Evolutionary conservation across 495 filamentous ascomycete species (phyloP).

Genomic region (Pseudevernia furfuracea): DNA sequence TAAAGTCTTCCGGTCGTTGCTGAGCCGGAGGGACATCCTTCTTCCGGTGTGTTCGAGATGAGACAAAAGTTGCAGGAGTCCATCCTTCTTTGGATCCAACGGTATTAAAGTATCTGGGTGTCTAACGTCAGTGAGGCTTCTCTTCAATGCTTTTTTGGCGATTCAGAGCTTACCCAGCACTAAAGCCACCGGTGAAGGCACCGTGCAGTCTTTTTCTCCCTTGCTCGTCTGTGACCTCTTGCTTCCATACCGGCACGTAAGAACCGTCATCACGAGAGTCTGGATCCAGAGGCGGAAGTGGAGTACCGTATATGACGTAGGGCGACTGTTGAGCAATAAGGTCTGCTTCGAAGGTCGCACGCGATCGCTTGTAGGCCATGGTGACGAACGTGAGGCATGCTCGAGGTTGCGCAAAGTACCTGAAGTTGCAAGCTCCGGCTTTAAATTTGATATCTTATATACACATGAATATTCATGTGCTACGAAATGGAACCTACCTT

Average conservation of each 20-base stretch:
- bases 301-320: constrained; percentile 77
- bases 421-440: not conserved
- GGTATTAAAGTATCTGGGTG: constrained; percentile 83
- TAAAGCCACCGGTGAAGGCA: constrained; percentile 94
- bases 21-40: constrained; percentile 53
- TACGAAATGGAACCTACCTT: too few species aligned
- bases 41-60: constrained; percentile 71
- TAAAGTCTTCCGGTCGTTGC: constrained; percentile 82
- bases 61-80: constrained; percentile 86
- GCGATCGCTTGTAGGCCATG: constrained; percentile 77
- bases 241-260: constrained; percentile 92
- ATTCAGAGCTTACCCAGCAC: constrained; percentile 65
- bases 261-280: constrained; percentile 84
- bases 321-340: constrained; percentile 64
- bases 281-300: constrained; percentile 72
- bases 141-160: constrained; percentile 25
- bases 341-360: constrained; percentile 71
- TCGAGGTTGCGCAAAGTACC: not conserved
- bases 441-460: not conserved
- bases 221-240: constrained; percentile 90
- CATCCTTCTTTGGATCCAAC: constrained; percentile 98
- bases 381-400: constrained; percentile 17
- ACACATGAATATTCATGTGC: too few species aligned
- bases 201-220: constrained; percentile 89
- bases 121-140: constrained; percentile 31